Percentiles rank a stretch among this genome's conserved stretches.
phyloP scores from a whole-genome alignment of 768 basidiomycete species.

The Leccinum subgranulosum region DNA sequence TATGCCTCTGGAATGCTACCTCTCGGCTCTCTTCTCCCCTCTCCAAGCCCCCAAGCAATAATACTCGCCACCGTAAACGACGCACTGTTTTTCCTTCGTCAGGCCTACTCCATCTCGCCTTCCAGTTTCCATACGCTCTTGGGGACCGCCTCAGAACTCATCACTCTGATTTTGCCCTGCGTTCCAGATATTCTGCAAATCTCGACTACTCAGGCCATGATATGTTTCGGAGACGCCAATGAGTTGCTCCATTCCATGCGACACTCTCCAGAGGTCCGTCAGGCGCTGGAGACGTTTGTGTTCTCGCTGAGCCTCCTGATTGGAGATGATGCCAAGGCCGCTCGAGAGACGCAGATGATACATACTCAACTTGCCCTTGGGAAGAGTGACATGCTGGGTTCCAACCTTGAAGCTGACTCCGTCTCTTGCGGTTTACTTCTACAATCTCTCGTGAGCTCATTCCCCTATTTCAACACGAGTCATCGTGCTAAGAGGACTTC shows the following conservation, averaged over 20 bases:
- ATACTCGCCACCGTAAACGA: slow-evolving; percentile 58
- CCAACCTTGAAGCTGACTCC: slow-evolving; percentile 63
- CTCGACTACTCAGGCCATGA: slow-evolving; percentile 56
- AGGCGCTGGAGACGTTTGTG: slow-evolving; percentile 56
- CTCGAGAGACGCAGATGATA: slow-evolving; percentile 70
- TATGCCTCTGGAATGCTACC: slow-evolving; percentile 54
- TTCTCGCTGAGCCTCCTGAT: slow-evolving; percentile 58
- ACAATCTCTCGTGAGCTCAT: slow-evolving; percentile 52
- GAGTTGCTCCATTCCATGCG: slow-evolving; percentile 51
- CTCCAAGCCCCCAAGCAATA: slow-evolving; percentile 44
- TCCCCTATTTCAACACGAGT: neutral
- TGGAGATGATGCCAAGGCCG: slow-evolving; percentile 66
- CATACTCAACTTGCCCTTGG: slow-evolving; percentile 60
- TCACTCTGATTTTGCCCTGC: slow-evolving; percentile 58
- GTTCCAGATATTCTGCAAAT: slow-evolving; percentile 61
- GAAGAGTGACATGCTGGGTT: slow-evolving; percentile 53
- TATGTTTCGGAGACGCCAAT: slow-evolving; percentile 45
- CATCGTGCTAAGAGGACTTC: slow-evolving; percentile 2
- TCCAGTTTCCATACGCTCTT: slow-evolving; percentile 54
- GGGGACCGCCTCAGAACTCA: slow-evolving; percentile 59
- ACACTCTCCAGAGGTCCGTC: slow-evolving; percentile 51
- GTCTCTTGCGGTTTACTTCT: slow-evolving; percentile 60
- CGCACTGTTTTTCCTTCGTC: slow-evolving; percentile 55
- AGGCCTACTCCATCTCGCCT: slow-evolving; percentile 50
- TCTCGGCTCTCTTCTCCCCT: slow-evolving; percentile 53